Evolutionary conservation across 306 rosid species (phyloP).

Genomic region (Trichosanthes cucumerina): DNA sequence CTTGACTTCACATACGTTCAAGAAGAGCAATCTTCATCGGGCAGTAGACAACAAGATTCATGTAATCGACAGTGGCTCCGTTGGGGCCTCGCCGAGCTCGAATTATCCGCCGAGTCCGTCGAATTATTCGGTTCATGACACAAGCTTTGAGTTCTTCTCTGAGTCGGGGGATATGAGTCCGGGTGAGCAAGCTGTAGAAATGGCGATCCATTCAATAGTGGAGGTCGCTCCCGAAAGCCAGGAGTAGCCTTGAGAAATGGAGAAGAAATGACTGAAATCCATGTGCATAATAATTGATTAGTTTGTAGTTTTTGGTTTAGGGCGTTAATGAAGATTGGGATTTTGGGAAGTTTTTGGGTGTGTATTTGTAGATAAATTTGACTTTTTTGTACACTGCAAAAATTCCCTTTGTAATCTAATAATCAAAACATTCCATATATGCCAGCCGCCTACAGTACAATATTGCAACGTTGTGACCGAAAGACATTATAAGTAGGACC

Average conservation of each 20-base stretch:
- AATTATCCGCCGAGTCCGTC: not conserved
- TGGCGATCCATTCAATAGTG: not conserved
- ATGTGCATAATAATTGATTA: not conserved
- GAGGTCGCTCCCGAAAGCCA: not conserved
- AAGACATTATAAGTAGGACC: no score
- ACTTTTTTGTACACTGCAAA: not conserved
- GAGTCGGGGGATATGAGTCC: not conserved
- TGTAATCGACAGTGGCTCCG: not conserved
- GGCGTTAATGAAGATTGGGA: not conserved
- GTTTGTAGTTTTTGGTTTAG: not conserved
- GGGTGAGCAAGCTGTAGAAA: not conserved
- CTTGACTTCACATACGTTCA: conserved; percentile 29
- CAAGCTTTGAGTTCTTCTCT: not conserved
- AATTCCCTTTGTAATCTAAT: no score
- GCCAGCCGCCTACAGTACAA: no score
- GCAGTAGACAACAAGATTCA: not conserved
- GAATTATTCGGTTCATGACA: not conserved
- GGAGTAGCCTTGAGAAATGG: not conserved
- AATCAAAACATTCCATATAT: no score
- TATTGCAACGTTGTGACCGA: no score
- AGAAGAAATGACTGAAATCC: not conserved
- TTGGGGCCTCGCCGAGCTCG: conserved; percentile 13
- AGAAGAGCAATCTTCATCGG: conserved; percentile 1
- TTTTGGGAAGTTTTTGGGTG: not conserved
- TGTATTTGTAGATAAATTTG: not conserved